These are phyloP conservation scores for Choanephora cucurbitarum DNA, from an alignment of 371 early-diverging fungal genomes.

Conservation along the genomic window DNA sequence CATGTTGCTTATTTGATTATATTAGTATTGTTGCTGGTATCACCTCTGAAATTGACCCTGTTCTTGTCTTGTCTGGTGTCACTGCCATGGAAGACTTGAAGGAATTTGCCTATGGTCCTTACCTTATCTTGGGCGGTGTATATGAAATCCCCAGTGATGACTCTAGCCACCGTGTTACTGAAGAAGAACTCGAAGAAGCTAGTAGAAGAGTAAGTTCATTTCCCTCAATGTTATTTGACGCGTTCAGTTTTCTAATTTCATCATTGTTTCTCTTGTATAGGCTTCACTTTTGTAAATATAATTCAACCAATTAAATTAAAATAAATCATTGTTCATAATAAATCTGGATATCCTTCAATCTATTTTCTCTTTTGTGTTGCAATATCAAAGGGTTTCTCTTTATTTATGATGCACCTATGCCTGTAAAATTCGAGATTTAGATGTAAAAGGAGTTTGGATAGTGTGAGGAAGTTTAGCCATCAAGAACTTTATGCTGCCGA, in stretches of 20 bases:
- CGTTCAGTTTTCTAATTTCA: not conserved
- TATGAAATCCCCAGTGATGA: conserved; percentile 55
- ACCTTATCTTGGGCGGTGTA: conserved; percentile 59
- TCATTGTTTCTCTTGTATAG: not conserved
- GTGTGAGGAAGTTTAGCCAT: too few relatives aligned
- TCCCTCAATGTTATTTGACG: not conserved
- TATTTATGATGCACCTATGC: too few relatives aligned
- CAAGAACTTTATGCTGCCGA: too few relatives aligned
- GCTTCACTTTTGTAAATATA: conserved; percentile 13
- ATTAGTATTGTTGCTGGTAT: conserved; percentile 52
- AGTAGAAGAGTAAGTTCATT: conserved; percentile 33
- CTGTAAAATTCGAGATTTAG: too few relatives aligned
- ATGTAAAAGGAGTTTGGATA: too few relatives aligned
- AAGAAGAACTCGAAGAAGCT: conserved; percentile 44
- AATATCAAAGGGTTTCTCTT: too few relatives aligned
- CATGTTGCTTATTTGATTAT: not conserved
- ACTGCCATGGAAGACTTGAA: conserved; percentile 51
- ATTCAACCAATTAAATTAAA: not conserved
- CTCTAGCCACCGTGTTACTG: conserved; percentile 29
- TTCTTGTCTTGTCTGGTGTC: conserved; percentile 65
- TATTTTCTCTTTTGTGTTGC: conserved; percentile 1
- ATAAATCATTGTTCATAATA: not conserved
- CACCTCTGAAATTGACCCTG: conserved; percentile 61
- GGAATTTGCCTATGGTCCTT: conserved; percentile 62
- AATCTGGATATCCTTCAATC: not conserved